These are phyloP conservation scores for Aegilops umbellulata DNA, from an alignment of 176 grass and related monocot genomes.

Conservation along the genomic window DNA sequence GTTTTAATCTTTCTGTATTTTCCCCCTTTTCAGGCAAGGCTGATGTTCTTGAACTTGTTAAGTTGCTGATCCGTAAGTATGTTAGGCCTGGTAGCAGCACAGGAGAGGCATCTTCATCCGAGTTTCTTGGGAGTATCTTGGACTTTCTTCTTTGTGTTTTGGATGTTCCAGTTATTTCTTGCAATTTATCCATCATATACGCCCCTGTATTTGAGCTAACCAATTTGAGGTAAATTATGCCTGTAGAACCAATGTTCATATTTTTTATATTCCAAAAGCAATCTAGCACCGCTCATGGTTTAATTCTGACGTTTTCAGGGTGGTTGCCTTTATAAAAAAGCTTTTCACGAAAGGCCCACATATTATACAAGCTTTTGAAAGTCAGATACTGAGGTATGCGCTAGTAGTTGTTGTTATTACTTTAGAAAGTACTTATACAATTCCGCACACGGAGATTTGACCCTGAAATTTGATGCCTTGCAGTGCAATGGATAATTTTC, in stretches of 20 bases:
- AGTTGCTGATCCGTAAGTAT: constrained; percentile 57
- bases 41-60: constrained; percentile 51
- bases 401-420: constrained; percentile 3
- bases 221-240: constrained; percentile 52
- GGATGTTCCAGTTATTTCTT: constrained; percentile 63
- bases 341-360: constrained; percentile 52
- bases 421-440: not conserved
- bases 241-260: not conserved
- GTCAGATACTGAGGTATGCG: constrained; percentile 70
- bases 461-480: constrained; percentile 21
- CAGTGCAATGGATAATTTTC: constrained; percentile 67
- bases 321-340: constrained; percentile 57
- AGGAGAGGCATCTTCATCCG: constrained; percentile 33
- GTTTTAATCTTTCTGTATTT: constrained; percentile 17
- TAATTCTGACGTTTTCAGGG: constrained; percentile 30
- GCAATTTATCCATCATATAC: constrained; percentile 59
- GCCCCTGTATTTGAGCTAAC: constrained; percentile 60
- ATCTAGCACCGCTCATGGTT: not conserved
- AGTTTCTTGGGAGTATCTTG: constrained; percentile 66
- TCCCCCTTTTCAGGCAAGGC: constrained; percentile 48
- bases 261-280: not conserved
- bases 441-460: not conserved
- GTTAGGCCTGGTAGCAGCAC: constrained; percentile 34
- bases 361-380: constrained; percentile 52
- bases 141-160: constrained; percentile 71